Percentiles rank a stretch among this genome's conserved stretches.
Conservation (phyloP, 495 filamentous ascomycete genomes). For the Parachaetomium inaequale region DNA sequence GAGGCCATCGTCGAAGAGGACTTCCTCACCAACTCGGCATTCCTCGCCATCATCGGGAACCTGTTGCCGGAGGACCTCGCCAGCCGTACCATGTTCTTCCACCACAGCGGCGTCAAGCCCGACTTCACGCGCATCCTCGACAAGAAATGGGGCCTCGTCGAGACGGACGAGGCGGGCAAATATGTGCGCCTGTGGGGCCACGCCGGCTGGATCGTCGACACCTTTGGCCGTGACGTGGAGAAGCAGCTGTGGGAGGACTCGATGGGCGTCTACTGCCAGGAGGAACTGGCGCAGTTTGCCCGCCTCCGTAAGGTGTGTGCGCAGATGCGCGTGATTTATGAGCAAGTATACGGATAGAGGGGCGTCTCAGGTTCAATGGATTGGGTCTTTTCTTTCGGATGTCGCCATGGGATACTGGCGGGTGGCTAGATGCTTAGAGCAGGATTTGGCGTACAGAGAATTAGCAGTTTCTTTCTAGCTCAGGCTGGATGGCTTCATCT, state of each 20-base stretch:
- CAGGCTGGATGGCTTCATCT: neutral
- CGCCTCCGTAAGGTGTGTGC: conserved; percentile 10
- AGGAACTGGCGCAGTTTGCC: neutral
- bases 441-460: neutral
- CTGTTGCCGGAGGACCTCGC: conserved; percentile 1
- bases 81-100: conserved; percentile 46
- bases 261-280: conserved; percentile 41
- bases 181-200: conserved; percentile 27
- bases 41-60: conserved; percentile 9
- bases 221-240: conserved; percentile 48
- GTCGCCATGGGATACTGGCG: neutral
- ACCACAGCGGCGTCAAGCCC: conserved; percentile 55
- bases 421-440: neutral
- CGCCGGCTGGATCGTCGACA: conserved; percentile 35
- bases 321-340: conserved; percentile 17
- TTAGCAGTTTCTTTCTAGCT: neutral
- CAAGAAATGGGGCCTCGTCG: conserved; percentile 1
- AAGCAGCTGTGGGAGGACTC: conserved; percentile 50
- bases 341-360: conserved; percentile 10
- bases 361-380: neutral
- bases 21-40: conserved; percentile 14
- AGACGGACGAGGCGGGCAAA: conserved; percentile 18
- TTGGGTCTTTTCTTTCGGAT: neutral
- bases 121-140: conserved; percentile 38
- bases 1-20: neutral